Conservation (phyloP, 129 eudicot species). For the Chrysanthemum lavandulifolium region DNA sequence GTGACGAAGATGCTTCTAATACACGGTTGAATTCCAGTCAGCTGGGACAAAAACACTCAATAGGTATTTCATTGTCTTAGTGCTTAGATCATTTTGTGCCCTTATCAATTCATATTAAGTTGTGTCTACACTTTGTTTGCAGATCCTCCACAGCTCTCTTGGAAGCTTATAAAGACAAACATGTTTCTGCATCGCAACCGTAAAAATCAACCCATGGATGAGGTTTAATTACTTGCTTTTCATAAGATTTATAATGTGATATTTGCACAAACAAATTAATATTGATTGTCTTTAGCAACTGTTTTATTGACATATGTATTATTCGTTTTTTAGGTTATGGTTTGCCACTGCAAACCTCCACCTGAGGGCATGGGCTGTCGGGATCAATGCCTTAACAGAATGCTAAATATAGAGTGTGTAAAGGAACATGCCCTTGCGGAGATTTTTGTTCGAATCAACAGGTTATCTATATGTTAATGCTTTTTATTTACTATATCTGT, state of each 20-base stretch:
- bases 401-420: constrained; percentile 95
- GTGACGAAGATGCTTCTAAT: constrained; percentile 66
- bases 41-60: constrained; percentile 31
- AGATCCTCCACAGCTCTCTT: constrained; percentile 58
- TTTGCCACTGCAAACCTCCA: constrained; percentile 87
- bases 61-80: constrained; percentile 41
- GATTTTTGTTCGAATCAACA: constrained; percentile 92
- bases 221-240: constrained; percentile 46
- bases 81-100: background rate
- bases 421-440: constrained; percentile 96
- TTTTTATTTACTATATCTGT: background rate
- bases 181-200: constrained; percentile 83
- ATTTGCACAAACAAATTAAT: too few species aligned
- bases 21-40: constrained; percentile 36
- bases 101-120: background rate
- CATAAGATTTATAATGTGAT: background rate
- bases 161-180: constrained; percentile 84
- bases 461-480: constrained; percentile 38
- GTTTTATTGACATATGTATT: constrained; percentile 1
- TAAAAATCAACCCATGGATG: constrained; percentile 80
- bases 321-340: constrained; percentile 66
- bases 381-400: constrained; percentile 82
- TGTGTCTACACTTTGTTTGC: constrained; percentile 24
- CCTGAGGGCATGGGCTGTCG: constrained; percentile 87
- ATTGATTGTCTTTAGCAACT: too few species aligned